These are phyloP conservation scores for Fusarium decemcellulare DNA, from an alignment of 2,329 filamentous ascomycete genomes.

Conservation along the genomic window DNA sequence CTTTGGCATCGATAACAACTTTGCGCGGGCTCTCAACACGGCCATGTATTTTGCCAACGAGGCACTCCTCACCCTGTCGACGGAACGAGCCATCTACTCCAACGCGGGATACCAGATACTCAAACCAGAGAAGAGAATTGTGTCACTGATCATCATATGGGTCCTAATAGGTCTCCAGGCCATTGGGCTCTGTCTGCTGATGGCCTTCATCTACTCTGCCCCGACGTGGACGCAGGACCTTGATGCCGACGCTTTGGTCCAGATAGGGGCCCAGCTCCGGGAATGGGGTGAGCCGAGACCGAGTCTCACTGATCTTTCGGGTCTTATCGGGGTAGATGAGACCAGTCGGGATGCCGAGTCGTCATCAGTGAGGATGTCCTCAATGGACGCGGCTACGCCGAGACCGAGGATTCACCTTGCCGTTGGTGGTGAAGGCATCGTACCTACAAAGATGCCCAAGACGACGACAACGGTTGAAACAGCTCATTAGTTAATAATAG, in stretches of 20 bases:
- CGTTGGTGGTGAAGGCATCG: neutral
- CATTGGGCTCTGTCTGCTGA: constrained; percentile 1
- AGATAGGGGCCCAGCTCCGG: constrained; percentile 15
- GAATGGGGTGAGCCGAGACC: constrained; percentile 17
- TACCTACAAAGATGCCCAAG: neutral
- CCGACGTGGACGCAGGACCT: constrained; percentile 29
- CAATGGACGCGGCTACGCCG: neutral
- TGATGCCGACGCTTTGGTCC: constrained; percentile 23
- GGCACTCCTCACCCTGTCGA: constrained; percentile 4
- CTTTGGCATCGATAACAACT: neutral
- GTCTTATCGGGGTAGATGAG: constrained; percentile 12
- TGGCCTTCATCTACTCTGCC: constrained; percentile 6
- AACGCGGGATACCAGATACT: neutral
- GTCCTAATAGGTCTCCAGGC: constrained; percentile 17
- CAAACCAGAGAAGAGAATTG: constrained; percentile 17
- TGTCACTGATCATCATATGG: constrained; percentile 7
- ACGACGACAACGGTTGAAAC: neutral
- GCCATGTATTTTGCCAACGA: constrained; percentile 37
- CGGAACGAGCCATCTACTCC: neutral
- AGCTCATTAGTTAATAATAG: neutral
- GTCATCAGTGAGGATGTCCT: neutral
- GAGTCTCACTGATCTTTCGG: neutral
- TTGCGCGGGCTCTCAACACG: constrained; percentile 10
- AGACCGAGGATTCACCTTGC: neutral
- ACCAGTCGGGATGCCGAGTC: neutral